A percentile compares a stretch with the other conserved stretches of the same genome.
phyloP scores from a whole-genome alignment of 2,329 filamentous ascomycete species.

The Fusarium marasasianum region DNA sequence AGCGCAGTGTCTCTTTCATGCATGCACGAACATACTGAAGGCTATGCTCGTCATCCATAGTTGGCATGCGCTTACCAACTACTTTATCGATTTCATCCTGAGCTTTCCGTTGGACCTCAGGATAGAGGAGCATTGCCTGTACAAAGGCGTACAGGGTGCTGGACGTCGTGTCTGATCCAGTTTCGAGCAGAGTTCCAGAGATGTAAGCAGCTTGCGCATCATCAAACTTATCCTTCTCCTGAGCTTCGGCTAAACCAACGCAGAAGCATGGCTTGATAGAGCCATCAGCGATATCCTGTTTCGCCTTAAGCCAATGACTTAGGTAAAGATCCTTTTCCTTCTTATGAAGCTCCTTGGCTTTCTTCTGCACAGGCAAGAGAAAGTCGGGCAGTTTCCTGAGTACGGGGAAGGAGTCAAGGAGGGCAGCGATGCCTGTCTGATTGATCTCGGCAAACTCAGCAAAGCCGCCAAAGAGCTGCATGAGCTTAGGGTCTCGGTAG shows the following conservation, averaged over 20 bases:
- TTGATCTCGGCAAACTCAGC: constrained; percentile 4
- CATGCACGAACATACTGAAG: constrained; percentile 55
- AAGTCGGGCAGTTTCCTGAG: background rate
- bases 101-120: constrained; percentile 53
- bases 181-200: constrained; percentile 36
- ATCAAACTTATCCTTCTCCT: background rate
- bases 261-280: constrained; percentile 29
- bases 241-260: background rate
- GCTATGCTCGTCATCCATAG: constrained; percentile 52
- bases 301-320: background rate
- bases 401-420: background rate
- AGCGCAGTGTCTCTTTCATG: constrained; percentile 48
- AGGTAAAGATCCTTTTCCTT: background rate
- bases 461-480: background rate
- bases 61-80: constrained; percentile 54
- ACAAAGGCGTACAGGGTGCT: constrained; percentile 48
- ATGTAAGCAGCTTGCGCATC: constrained; percentile 19
- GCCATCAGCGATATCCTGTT: constrained; percentile 1
- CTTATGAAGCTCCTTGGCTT: constrained; percentile 1
- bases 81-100: constrained; percentile 56
- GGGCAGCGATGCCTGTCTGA: background rate
- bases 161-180: constrained; percentile 47
- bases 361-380: background rate
- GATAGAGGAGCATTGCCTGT: constrained; percentile 57
- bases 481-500: background rate